Evolutionary conservation across 2,329 filamentous ascomycete genomes (phyloP).

Genomic region (Cladosporium cucumerinum): DNA sequence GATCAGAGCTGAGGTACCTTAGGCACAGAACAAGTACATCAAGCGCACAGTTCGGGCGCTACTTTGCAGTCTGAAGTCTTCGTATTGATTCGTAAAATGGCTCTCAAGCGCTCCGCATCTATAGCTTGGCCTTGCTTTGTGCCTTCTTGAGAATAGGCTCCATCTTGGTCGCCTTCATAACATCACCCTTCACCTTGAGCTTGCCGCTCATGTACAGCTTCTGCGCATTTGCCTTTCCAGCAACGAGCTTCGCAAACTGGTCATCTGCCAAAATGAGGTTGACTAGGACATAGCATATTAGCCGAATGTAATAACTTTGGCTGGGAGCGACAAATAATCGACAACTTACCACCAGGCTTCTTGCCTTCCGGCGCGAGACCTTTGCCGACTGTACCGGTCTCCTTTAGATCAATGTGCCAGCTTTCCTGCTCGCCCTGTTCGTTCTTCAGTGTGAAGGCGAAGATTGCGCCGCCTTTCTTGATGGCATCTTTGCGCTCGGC

Average conservation of each 20-base stretch:
- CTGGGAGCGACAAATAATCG: not conserved
- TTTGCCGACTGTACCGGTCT: slow-evolving; percentile 76
- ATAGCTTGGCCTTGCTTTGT: slow-evolving; percentile 79
- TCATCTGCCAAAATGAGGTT: slow-evolving; percentile 80
- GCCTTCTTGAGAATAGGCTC: slow-evolving; percentile 90
- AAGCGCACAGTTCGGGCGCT: not conserved
- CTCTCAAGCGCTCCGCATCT: slow-evolving; percentile 34
- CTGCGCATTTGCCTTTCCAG: slow-evolving; percentile 90
- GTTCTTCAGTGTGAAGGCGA: slow-evolving; percentile 93
- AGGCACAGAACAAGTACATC: not conserved
- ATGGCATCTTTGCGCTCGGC: slow-evolving; percentile 81
- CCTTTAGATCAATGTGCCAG: slow-evolving; percentile 96
- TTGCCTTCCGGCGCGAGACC: slow-evolving; percentile 65
- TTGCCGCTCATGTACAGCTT: slow-evolving; percentile 97
- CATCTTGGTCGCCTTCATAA: slow-evolving; percentile 98
- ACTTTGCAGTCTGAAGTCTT: not conserved
- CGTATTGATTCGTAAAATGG: not conserved
- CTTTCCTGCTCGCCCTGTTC: slow-evolving; percentile 69
- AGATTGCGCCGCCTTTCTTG: slow-evolving; percentile 82
- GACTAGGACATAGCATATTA: slow-evolving; percentile 51
- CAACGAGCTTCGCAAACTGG: slow-evolving; percentile 79
- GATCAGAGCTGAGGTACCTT: not conserved
- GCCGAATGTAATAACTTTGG: not conserved
- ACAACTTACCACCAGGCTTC: slow-evolving; percentile 73
- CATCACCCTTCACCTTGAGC: slow-evolving; percentile 95